Conservation (phyloP, 2,329 filamentous ascomycete species). For the Chaetomium olivaceum region DNA sequence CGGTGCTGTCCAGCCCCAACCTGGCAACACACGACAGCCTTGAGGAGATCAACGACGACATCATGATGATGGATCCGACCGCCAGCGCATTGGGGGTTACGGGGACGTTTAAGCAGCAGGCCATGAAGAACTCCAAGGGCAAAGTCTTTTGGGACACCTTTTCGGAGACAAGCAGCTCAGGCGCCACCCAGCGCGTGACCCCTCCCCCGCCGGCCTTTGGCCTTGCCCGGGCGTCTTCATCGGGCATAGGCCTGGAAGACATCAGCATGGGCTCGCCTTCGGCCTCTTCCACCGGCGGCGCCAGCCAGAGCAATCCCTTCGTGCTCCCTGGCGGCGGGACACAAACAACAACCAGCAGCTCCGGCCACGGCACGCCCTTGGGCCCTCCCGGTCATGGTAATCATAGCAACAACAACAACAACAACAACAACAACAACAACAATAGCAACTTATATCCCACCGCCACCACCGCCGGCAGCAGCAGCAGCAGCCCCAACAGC, state of each 20-base stretch:
- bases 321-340: conserved; percentile 33
- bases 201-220: conserved; percentile 66
- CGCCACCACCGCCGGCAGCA: background rate
- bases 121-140: conserved; percentile 69
- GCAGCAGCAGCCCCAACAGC: conserved; percentile 25
- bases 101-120: conserved; percentile 74
- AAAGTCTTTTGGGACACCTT: conserved; percentile 77
- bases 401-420: conserved; percentile 2
- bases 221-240: conserved; percentile 60
- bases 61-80: conserved; percentile 59
- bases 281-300: conserved; percentile 30
- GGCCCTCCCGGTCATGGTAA: conserved; percentile 21
- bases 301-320: conserved; percentile 31
- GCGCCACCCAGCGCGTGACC: conserved; percentile 41
- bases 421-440: conserved; percentile 29
- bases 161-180: conserved; percentile 61
- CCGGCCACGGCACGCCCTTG: conserved; percentile 42
- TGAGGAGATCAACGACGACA: conserved; percentile 71
- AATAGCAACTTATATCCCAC: background rate
- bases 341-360: conserved; percentile 38
- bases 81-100: conserved; percentile 26
- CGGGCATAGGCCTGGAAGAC: conserved; percentile 65
- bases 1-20: conserved; percentile 68
- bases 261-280: conserved; percentile 71
- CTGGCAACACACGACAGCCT: conserved; percentile 64